A percentile compares a stretch with the other conserved stretches of the same genome.
Evolutionary conservation across 2,329 filamentous ascomycete species (phyloP).

Genomic region (Penicillium sp.): DNA sequence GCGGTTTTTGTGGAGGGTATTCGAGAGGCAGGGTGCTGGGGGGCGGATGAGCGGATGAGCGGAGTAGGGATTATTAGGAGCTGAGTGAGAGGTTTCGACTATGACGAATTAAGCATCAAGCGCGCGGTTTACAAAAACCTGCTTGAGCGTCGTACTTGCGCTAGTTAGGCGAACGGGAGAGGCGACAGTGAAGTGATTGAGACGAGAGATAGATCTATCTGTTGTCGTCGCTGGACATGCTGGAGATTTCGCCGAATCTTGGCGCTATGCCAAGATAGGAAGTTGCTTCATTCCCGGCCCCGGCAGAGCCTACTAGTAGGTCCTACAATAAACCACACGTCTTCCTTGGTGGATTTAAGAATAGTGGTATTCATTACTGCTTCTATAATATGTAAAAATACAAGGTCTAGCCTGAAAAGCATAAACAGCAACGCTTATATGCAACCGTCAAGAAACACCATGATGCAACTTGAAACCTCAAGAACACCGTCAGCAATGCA

Average conservation of each 20-base stretch:
- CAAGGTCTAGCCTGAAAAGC: slow-evolving; percentile 1
- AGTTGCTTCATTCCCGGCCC: neutral
- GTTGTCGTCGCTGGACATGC: neutral
- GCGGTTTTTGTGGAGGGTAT: slow-evolving; percentile 10
- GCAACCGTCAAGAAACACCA: slow-evolving; percentile 13
- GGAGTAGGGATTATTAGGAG: neutral
- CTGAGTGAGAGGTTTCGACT: neutral
- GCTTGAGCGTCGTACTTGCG: neutral
- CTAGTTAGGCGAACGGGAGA: neutral
- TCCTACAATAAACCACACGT: too few relatives aligned
- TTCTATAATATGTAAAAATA: slow-evolving; percentile 7
- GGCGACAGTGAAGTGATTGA: slow-evolving; percentile 6
- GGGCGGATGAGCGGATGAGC: too few relatives aligned
- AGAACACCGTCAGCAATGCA: slow-evolving; percentile 18
- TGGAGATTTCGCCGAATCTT: slow-evolving; percentile 12
- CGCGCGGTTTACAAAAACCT: neutral
- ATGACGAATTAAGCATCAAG: neutral
- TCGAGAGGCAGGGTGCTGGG: neutral
- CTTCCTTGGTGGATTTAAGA: neutral
- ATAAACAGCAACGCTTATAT: slow-evolving; percentile 13
- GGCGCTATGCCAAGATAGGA: slow-evolving; percentile 15
- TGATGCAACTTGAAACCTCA: slow-evolving; percentile 3
- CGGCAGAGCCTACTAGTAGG: too few relatives aligned
- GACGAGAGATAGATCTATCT: neutral
- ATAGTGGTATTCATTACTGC: slow-evolving; percentile 3